These are phyloP conservation scores for Fusarium sp. DNA, from an alignment of 2,329 filamentous ascomycete species.

Conservation along the genomic window DNA sequence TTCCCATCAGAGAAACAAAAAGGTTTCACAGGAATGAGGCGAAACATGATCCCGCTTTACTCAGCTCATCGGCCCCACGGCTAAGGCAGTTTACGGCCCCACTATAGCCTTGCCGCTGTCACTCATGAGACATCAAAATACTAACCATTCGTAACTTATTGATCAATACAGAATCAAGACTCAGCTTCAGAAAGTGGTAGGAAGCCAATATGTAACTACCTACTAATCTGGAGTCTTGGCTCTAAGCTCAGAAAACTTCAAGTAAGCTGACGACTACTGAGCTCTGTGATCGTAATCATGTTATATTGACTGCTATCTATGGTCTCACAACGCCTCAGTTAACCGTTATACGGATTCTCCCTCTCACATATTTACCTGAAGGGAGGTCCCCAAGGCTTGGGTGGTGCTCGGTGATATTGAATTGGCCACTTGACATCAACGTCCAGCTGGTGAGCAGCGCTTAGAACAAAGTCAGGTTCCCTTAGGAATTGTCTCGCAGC, in stretches of 20 bases:
- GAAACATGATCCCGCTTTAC: slow-evolving; percentile 15
- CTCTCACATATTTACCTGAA: not conserved
- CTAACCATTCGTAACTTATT: not conserved
- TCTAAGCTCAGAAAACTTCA: not conserved
- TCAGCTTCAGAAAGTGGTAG: not conserved
- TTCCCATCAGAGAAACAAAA: not conserved
- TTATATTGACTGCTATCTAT: slow-evolving; percentile 1
- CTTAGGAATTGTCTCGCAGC: slow-evolving; percentile 83
- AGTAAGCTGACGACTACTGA: not conserved
- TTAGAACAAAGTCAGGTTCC: slow-evolving; percentile 82
- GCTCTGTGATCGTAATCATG: not conserved
- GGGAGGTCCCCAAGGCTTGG: slow-evolving; percentile 18
- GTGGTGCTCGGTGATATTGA: slow-evolving; percentile 63
- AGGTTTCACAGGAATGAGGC: slow-evolving; percentile 15
- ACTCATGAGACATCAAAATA: not conserved
- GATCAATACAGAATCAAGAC: not conserved
- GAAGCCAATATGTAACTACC: not conserved
- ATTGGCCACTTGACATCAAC: slow-evolving; percentile 78
- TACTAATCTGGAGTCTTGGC: not conserved
- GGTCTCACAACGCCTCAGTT: not conserved
- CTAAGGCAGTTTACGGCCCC: slow-evolving; percentile 8
- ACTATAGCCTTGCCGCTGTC: not conserved
- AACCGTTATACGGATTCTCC: not conserved
- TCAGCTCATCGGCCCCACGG: slow-evolving; percentile 22
- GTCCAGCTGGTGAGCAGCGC: slow-evolving; percentile 77